These are phyloP conservation scores for Amaranthus palmeri DNA, from an alignment of 148 eudicot genomes.

Conservation along the genomic window DNA sequence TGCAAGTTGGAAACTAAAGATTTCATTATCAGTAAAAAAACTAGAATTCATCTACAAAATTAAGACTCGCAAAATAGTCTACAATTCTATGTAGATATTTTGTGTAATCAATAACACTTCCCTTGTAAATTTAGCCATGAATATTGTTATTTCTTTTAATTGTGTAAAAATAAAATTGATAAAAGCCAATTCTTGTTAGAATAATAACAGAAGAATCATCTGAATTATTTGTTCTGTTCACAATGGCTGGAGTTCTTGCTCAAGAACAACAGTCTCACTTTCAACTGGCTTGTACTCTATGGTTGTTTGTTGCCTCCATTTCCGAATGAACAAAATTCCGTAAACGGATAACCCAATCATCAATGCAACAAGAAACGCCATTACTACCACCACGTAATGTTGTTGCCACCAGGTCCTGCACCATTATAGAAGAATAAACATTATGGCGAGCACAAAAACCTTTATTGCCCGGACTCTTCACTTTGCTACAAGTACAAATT, in stretches of 20 bases:
- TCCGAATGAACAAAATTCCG: constrained; percentile 66
- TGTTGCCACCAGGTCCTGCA: constrained; percentile 75
- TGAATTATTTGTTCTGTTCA: constrained; percentile 15
- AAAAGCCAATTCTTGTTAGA: constrained; percentile 9
- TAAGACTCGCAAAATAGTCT: constrained; percentile 1
- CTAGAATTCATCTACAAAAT: constrained; percentile 11
- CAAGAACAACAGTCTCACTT: constrained; percentile 43
- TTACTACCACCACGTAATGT: constrained; percentile 45
- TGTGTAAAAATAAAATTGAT: constrained; percentile 4
- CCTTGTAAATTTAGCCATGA: constrained; percentile 3
- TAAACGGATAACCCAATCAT: constrained; percentile 44
- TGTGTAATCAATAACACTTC: constrained; percentile 3
- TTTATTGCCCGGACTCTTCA: too few relatives aligned
- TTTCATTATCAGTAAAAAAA: not conserved
- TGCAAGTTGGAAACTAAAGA: not conserved
- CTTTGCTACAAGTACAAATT: not conserved
- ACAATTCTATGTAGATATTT: not conserved
- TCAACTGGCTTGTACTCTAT: constrained; percentile 65
- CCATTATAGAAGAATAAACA: constrained; percentile 11
- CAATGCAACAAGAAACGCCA: constrained; percentile 35
- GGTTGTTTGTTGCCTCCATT: constrained; percentile 40
- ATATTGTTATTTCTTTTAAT: constrained; percentile 4
- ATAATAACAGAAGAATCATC: not conserved
- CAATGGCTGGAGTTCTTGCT: constrained; percentile 89
- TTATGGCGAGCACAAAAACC: not conserved